Base-by-base conservation (phyloP, 352 stramenopile species). In the Globisporangium recalcitrans region DNA sequence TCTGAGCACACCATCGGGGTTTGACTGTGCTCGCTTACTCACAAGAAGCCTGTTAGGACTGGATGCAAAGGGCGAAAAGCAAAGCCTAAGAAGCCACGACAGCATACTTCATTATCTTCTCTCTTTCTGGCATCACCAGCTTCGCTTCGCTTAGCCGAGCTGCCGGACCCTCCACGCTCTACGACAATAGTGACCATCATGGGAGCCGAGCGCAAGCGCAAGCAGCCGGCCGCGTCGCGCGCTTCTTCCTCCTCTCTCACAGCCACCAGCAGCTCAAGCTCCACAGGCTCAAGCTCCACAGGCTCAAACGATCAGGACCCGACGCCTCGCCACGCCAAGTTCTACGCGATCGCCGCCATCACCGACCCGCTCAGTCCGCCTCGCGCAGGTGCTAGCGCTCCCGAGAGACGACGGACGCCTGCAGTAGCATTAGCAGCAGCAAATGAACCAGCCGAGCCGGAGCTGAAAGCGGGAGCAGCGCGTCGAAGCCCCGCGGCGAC, bases 301-400 rank as follows among this genome's bases (percentile, higher is more conserved):
- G 27, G 27, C 27, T 31, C 5, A 31, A 5, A 55, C 13, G 3
- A 36, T 3, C 36, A 26, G 8, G 9, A 58, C 9, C 59, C n/a
- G n/a, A 8, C 9, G 16, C n/a, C 31, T 26, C 60, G 38, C 40
- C 38, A 65, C 51, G 38, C 60, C 51, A 65, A 65, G 60, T 65
- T 58, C 26, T 64, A 65, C 51, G 60, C 60, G n/a, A 65, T 65
- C 52, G 51, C 60, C 16, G 60, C 60, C 4, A 65, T 65, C 60
- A 65, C 60, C 10, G 29, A 52, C 26, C 60, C 60, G 2, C 51
- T 10, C 19, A 58, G 58, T n/a, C 58, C 49, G 9, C 47, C n/a
- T 42, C 22, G 19, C 24, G 47, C n/a, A n/a, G n/a, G n/a, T n/a
- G n/a, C n/a, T 8, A 14, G 16, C 21, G n/a, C 52, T 6, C 21